A percentile compares a stretch with the other conserved stretches of the same genome.
These are phyloP conservation scores for Eucalyptus paniculata DNA, from an alignment of 345 rosid genomes.

Conservation along the genomic window DNA sequence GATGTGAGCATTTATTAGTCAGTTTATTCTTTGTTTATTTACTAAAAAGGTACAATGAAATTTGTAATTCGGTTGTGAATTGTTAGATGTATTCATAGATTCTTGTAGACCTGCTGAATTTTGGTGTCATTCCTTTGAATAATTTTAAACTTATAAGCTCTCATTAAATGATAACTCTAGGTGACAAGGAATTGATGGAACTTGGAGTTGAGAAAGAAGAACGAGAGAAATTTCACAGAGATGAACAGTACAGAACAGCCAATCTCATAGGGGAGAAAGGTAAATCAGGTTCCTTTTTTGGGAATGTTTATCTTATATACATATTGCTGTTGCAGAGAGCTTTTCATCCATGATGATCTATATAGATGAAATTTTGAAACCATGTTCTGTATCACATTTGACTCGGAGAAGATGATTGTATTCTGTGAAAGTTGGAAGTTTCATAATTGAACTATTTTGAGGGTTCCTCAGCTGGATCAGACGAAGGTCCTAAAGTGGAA, in stretches of 20 bases:
- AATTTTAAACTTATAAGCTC: neutral
- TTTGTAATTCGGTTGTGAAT: neutral
- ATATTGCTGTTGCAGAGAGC: neutral
- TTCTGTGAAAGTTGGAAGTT: neutral
- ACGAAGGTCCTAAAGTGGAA: neutral
- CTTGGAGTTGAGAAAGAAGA: slow-evolving; percentile 51
- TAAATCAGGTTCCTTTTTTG: neutral
- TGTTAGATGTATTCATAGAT: neutral
- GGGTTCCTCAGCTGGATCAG: neutral
- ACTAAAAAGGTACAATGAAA: neutral
- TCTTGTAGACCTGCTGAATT: neutral
- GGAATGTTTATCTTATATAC: neutral
- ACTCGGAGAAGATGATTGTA: neutral
- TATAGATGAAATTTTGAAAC: neutral
- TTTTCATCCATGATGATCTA: neutral
- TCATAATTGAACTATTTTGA: neutral
- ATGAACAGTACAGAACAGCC: slow-evolving; percentile 29
- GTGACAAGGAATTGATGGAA: slow-evolving; percentile 51
- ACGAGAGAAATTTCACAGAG: slow-evolving; percentile 25
- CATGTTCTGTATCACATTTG: neutral
- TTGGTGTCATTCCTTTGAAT: neutral
- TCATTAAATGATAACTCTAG: slow-evolving; percentile 18
- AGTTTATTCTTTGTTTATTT: neutral
- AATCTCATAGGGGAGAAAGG: slow-evolving; percentile 65
- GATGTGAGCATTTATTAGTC: slow-evolving; percentile 24